Percentiles rank a stretch among this genome's conserved stretches.
Conservation (phyloP, 2,329 filamentous ascomycete genomes). For the Beauveria scarabaeidicola region DNA sequence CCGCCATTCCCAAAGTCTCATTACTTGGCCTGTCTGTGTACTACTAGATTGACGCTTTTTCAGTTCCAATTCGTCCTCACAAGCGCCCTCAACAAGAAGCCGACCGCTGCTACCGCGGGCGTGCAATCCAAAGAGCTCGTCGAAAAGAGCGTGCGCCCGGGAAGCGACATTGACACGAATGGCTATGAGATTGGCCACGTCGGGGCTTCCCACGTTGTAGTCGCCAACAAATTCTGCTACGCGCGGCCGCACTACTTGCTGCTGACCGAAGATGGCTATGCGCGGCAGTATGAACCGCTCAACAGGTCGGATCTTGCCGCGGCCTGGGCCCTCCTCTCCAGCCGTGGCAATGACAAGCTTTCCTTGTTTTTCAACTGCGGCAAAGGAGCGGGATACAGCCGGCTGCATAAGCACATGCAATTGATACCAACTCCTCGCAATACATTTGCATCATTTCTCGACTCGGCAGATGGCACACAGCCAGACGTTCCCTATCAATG, state of each 20-base stretch:
- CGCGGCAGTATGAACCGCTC: slow-evolving; percentile 36
- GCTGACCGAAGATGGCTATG: slow-evolving; percentile 36
- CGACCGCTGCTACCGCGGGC: not conserved
- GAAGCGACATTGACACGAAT: slow-evolving; percentile 33
- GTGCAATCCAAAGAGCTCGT: not conserved
- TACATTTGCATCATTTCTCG: slow-evolving; percentile 21
- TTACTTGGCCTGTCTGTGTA: no score
- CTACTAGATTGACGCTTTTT: not conserved
- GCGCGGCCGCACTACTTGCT: slow-evolving; percentile 39
- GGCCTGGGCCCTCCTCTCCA: slow-evolving; percentile 23
- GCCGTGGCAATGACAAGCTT: slow-evolving; percentile 21
- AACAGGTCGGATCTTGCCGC: slow-evolving; percentile 31
- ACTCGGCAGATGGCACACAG: slow-evolving; percentile 9
- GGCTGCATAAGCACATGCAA: slow-evolving; percentile 43
- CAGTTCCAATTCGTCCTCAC: slow-evolving; percentile 12
- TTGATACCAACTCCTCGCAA: slow-evolving; percentile 25
- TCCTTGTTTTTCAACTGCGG: slow-evolving; percentile 40
- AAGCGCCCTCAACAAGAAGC: slow-evolving; percentile 10
- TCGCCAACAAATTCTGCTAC: slow-evolving; percentile 40
- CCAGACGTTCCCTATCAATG: slow-evolving; percentile 26
- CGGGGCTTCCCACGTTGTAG: slow-evolving; percentile 34
- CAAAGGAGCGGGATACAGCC: slow-evolving; percentile 33
- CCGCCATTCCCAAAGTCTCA: not conserved
- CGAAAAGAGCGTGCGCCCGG: slow-evolving; percentile 15
- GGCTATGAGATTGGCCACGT: slow-evolving; percentile 33